Evolutionary conservation across 2,329 filamentous ascomycete genomes (phyloP), one percentile per base, ranked within the genome.

Genomic region (Apiospora kogelbergensis): DNA sequence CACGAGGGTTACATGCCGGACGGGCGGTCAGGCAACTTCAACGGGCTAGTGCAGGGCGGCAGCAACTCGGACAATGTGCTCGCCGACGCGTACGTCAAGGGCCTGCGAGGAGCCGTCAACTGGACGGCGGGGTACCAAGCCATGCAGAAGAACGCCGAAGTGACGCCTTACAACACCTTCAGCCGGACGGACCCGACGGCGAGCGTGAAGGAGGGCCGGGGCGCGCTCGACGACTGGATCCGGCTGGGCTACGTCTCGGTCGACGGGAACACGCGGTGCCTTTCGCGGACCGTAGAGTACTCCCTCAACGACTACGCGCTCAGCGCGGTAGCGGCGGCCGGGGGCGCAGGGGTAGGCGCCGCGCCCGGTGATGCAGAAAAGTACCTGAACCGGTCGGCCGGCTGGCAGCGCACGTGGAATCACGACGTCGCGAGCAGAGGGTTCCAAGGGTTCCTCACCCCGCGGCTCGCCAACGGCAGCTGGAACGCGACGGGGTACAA

Each of bases 301-400:
- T 88, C 90, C 6, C 94, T 94, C 78, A 89, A 94, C 72, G 92
- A 94, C 79, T 95, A 88, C 74, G 89, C 87, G 71, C 89, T 93
- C 68, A 83, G 89, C 0, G 82, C 88, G 63, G 86, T 93, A 68
- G 91, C 91, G 0, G 82, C 83, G 10, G 82, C 80, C 0, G 76
- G 92, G 42, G 88, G 87, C 1, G 83, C 86, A 13, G 83, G 85
- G 68, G 81, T 88, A 73, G 86, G 86, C 0, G 46, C 46, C 1
- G 46, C 48, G 0, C 81, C 81, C 3, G 79, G 76, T 0, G 91
- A 92, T 64, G 82, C 84, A 26, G 82, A 86, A 64, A 90, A 86
- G 75, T 94, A 93, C 70, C 75, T 86, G 0, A 77, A 78, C 0
- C 85, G 89, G 0, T 88, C 89, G 67, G 81, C 81, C 0, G 90